Conservation (phyloP, 352 stramenopile species). For the Globisporangium perplexum region DNA sequence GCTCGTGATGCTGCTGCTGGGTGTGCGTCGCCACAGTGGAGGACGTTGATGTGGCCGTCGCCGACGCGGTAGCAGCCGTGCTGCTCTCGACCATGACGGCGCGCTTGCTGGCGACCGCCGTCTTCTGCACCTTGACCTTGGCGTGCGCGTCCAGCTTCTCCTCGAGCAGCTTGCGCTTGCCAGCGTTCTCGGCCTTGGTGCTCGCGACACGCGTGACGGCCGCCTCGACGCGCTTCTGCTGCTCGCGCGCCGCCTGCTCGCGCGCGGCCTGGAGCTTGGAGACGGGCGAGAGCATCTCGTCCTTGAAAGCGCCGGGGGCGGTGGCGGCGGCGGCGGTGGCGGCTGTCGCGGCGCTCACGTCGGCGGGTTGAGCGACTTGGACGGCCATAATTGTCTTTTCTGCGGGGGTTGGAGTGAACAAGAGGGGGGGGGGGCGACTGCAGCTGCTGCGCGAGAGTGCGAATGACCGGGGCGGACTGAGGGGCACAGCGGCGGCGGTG, state of each 20-base stretch:
- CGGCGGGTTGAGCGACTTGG: constrained; percentile 54
- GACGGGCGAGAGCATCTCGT: constrained; percentile 50
- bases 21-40: constrained; percentile 7
- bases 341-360: constrained; percentile 22
- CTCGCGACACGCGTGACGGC: constrained; percentile 48
- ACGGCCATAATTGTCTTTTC: constrained; percentile 37
- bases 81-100: constrained; percentile 3
- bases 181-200: constrained; percentile 42
- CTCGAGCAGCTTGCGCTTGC: constrained; percentile 56
- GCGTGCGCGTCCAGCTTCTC: constrained; percentile 33
- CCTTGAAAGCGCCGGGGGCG: constrained; percentile 27
- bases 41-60: background rate
- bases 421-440: background rate
- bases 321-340: constrained; percentile 14
- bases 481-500: no score
- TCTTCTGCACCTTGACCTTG: constrained; percentile 46
- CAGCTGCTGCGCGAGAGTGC: constrained; percentile 16
- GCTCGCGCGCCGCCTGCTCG: constrained; percentile 49
- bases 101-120: constrained; percentile 16
- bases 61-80: constrained; percentile 15
- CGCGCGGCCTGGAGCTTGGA: constrained; percentile 74
- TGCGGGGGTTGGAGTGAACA: background rate
- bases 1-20: background rate
- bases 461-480: constrained; percentile 1
- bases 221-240: constrained; percentile 61